These are phyloP conservation scores for Penicillium waksmanii DNA, from an alignment of 495 filamentous ascomycete genomes.

Conservation along the genomic window DNA sequence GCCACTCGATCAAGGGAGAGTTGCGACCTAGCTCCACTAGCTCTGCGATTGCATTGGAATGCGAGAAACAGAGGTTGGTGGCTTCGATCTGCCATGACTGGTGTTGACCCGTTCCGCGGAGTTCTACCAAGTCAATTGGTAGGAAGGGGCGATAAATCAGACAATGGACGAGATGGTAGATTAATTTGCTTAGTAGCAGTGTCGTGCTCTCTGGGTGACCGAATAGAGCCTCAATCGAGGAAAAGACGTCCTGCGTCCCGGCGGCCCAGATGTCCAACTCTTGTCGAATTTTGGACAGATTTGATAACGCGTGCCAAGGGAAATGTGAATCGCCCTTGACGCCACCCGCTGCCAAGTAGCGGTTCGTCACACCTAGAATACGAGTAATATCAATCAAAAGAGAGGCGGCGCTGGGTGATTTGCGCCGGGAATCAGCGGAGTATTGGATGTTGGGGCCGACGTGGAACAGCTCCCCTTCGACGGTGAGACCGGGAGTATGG, in stretches of 20 bases:
- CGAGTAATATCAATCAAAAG: conserved; percentile 82
- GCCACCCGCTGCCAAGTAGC: conserved; percentile 80
- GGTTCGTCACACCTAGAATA: conserved; percentile 80
- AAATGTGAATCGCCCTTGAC: conserved; percentile 89
- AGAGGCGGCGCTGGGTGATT: conserved; percentile 67
- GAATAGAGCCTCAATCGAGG: conserved; percentile 72
- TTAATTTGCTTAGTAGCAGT: conserved; percentile 77
- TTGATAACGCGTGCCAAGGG: conserved; percentile 84
- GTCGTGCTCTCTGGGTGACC: conserved; percentile 76
- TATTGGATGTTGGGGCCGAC: conserved; percentile 73
- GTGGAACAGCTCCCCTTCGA: conserved; percentile 78
- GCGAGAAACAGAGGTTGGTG: conserved; percentile 82
- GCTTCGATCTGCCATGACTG: conserved; percentile 91
- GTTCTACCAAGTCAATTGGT: conserved; percentile 77
- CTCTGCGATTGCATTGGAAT: conserved; percentile 85
- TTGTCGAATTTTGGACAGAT: conserved; percentile 81
- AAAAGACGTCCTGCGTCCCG: conserved; percentile 77
- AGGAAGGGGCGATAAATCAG: conserved; percentile 84
- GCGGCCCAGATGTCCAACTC: conserved; percentile 85
- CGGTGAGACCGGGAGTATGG: conserved; percentile 53
- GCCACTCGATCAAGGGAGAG: conserved; percentile 73
- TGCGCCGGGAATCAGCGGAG: conserved; percentile 64
- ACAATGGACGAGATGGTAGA: conserved; percentile 84
- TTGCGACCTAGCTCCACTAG: conserved; percentile 74
- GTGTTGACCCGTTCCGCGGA: conserved; percentile 77